Percentiles rank a stretch among this genome's conserved stretches.
Evolutionary conservation across 176 grass and related monocot genomes (phyloP).

Genomic region (Oryza officinalis): DNA sequence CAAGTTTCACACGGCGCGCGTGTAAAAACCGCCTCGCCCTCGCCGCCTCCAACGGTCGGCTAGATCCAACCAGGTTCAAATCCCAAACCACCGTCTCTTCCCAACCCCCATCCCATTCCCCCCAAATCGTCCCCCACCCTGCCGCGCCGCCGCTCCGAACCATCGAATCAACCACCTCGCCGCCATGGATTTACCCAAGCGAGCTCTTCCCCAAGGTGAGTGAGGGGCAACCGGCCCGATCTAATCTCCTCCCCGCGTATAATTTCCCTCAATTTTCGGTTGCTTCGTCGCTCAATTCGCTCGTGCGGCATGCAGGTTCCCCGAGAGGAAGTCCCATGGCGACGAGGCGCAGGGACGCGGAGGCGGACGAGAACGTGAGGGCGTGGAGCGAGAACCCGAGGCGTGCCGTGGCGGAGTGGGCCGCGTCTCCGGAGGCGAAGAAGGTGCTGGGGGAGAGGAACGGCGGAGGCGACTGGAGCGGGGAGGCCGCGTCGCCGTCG

Average conservation of each 20-base stretch:
- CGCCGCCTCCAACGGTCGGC: constrained; percentile 29
- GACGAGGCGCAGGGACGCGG: neutral
- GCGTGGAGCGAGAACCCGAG: neutral
- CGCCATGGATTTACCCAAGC: constrained; percentile 42
- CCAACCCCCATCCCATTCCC: no score
- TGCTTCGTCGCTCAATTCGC: neutral
- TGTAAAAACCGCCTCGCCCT: neutral
- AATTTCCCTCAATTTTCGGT: neutral
- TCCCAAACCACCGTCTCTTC: constrained; percentile 1
- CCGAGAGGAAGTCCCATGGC: constrained; percentile 6
- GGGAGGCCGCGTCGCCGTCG: neutral
- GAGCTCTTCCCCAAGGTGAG: constrained; percentile 26
- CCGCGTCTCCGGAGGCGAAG: constrained; percentile 25
- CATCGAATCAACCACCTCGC: neutral
- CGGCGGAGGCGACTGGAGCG: neutral
- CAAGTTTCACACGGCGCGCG: neutral
- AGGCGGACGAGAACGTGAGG: constrained; percentile 39
- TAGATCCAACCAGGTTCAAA: constrained; percentile 20
- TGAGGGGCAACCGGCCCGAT: neutral
- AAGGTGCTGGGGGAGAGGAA: constrained; percentile 47
- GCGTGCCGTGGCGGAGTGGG: neutral
- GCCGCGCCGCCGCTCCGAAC: neutral
- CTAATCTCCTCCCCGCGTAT: neutral
- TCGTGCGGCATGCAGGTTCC: constrained; percentile 13
- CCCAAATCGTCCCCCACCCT: neutral